Evolutionary conservation across 441 rosid species (phyloP), one percentile per base, ranked within the genome.

Genomic region (Pelargonium cotyledonis): DNA sequence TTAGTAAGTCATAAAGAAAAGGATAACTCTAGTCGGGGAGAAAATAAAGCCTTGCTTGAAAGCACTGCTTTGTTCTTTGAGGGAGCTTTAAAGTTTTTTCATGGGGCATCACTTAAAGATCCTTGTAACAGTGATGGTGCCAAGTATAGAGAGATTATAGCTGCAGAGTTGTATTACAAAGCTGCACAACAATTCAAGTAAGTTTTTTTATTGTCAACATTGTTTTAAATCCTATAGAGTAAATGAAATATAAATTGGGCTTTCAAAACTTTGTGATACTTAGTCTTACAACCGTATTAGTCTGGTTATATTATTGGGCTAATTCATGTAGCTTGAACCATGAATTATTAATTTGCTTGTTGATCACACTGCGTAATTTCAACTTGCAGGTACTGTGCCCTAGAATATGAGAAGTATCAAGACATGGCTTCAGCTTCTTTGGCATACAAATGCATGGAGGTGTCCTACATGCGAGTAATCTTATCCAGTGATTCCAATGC

Each of bases 371-470:
- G 79, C 81, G 63, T 76, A 66, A 31, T 61, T 26, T 61, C 15
- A 60, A 61, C 65, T 61, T 26, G 65, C 65, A 61, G 65, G n/a
- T 26, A 76, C 67, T 83, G 86, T 70, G 86, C 86, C 74, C 79
- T 58, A 73, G 86, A 81, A 66, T 83, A 77, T 57, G 86, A 83
- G 77, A 83, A 79, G 71, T 62, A 60, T 63, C 77, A 73, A 76
- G 84, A 83, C 70, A 73, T 81, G 86, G 86, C 81, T 29, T 83
- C 86, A 23, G 86, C 84, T 79, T 82, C 86, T 65, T 77, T 83
- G 76, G 84, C 86, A 31, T 83, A 83, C 81, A 83, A 83, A 70
- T 81, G 84, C 75, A 79, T 80, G 83, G 86, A 83, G 74, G 84
- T 81, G 68, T 84, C 86, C 38, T 81, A 77, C 75, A 67, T 81